phyloP scores from a whole-genome alignment of 768 basidiomycete species.

The Trametopsis cervina region DNA sequence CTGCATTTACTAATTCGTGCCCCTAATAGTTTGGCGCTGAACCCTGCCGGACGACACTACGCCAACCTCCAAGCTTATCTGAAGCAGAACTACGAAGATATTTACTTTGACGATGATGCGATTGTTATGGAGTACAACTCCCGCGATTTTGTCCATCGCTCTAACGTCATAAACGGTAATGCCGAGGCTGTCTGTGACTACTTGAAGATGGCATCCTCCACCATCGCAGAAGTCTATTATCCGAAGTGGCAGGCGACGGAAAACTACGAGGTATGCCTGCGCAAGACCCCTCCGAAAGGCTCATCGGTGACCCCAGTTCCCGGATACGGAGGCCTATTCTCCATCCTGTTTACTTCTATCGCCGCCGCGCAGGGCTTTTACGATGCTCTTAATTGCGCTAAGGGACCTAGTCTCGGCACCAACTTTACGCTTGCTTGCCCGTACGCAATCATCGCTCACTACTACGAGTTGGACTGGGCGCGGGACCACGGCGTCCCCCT shows the following conservation, averaged over 20 bases:
- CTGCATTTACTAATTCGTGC: too few species aligned
- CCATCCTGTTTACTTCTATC: conserved; percentile 69
- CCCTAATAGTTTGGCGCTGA: conserved; percentile 83
- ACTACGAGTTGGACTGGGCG: conserved; percentile 87
- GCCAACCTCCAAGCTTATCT: conserved; percentile 53
- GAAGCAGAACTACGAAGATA: conserved; percentile 64
- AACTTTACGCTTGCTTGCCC: conserved; percentile 96
- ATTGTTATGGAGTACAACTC: conserved; percentile 98
- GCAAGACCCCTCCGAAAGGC: background rate
- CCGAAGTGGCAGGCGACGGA: conserved; percentile 73
- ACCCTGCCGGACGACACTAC: conserved; percentile 73
- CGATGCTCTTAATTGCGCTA: conserved; percentile 74
- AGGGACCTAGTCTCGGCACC: conserved; percentile 90
- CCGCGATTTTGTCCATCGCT: conserved; percentile 77
- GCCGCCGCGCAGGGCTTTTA: conserved; percentile 75
- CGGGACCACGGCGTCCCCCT: conserved; percentile 77
- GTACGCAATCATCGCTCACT: conserved; percentile 91
- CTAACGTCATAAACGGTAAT: conserved; percentile 73
- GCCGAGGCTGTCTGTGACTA: conserved; percentile 78
- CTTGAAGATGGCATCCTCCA: conserved; percentile 49
- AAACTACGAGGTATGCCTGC: conserved; percentile 60
- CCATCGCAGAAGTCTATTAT: conserved; percentile 82
- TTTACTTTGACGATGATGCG: conserved; percentile 86
- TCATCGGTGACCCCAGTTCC: conserved; percentile 29
- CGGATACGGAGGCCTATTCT: conserved; percentile 85